Base-by-base conservation (phyloP, 2,329 filamentous ascomycete genomes). In the Monosporascus sp. region DNA sequence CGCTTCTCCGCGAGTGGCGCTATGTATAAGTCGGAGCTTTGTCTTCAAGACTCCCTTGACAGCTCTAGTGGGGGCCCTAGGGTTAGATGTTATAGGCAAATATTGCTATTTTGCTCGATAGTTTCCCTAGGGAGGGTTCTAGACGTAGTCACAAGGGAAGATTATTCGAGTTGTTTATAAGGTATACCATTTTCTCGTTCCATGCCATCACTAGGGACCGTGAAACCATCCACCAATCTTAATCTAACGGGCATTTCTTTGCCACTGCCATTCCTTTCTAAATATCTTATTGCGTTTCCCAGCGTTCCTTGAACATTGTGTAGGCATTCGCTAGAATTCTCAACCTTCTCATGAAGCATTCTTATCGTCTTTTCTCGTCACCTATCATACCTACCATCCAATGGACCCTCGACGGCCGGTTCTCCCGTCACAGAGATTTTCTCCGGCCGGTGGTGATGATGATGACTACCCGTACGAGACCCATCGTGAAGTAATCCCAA, bases 361-460 rank as follows among this genome's bases (percentile, higher is more conserved):
- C 66, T 67, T 65, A 53, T 62, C 54, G 35, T 58, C 56, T 52
- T 53, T 51, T 53, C 52, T 54, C 49, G 14, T 54, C 56, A 57
- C 58, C 53, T 52, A 53, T 61, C 54, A 57, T 59, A 64, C 61
- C 52, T 52, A 53, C 60, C 54, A 57, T 58, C 64, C 61, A 54
- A 75, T 75, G 72, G 70, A 75, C 56, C 63, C 70, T 37, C 64
- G 69, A 60, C 72, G 75, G 58, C 74, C 77, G 43, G 71, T 80
- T 57, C 69, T 80, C 58, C 72, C 78, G 49, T 77, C 76, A 50
- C 78, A 81, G 64, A 73, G 75, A 61, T 79, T 75, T 63, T 77
- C 77, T 50, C 70, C 72, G 39, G 51, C 56, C 37, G 61, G 5
- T 54, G 61, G 5, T 54, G 67, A 25, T 54, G 67, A 72, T 15